Evolutionary conservation across 352 stramenopile genomes (phyloP).

Genomic region (Globisporangium barbulae): DNA sequence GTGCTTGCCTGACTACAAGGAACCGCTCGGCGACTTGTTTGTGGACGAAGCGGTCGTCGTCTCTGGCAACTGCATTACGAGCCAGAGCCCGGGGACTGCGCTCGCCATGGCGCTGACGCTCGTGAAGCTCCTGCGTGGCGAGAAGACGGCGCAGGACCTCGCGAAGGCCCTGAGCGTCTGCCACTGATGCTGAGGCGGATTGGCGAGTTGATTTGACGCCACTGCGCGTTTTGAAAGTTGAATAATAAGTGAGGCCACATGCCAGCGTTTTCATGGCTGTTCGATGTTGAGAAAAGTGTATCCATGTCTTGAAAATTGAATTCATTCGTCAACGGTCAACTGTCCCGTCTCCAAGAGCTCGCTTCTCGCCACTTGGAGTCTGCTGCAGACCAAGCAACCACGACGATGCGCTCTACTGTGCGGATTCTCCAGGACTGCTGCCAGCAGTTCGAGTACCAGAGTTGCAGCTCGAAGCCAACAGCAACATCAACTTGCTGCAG

Average conservation of each 20-base stretch:
- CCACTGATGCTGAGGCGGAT: neutral
- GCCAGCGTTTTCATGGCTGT: no score
- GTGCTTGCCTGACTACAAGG: slow-evolving; percentile 31
- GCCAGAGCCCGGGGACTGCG: slow-evolving; percentile 50
- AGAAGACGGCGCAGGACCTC: slow-evolving; percentile 23
- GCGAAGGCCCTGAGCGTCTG: slow-evolving; percentile 3
- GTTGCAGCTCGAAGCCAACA: no score
- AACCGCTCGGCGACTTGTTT: slow-evolving; percentile 45
- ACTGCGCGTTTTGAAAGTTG: no score
- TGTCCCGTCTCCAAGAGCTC: no score
- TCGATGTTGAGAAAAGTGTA: neutral
- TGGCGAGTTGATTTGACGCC: neutral
- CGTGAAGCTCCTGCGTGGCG: slow-evolving; percentile 55
- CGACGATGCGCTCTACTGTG: no score
- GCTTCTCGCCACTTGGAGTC: no score
- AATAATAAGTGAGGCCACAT: no score
- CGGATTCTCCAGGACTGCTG: no score
- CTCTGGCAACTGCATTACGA: slow-evolving; percentile 62
- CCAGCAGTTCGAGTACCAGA: no score
- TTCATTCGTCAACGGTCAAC: no score
- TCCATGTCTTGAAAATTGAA: neutral
- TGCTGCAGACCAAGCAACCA: no score
- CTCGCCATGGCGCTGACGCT: slow-evolving; percentile 54
- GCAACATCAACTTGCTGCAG: no score
- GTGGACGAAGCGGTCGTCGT: slow-evolving; percentile 51